Evolutionary conservation across 73 alveolate species (phyloP).

Genomic region (Stentor roeselii): DNA sequence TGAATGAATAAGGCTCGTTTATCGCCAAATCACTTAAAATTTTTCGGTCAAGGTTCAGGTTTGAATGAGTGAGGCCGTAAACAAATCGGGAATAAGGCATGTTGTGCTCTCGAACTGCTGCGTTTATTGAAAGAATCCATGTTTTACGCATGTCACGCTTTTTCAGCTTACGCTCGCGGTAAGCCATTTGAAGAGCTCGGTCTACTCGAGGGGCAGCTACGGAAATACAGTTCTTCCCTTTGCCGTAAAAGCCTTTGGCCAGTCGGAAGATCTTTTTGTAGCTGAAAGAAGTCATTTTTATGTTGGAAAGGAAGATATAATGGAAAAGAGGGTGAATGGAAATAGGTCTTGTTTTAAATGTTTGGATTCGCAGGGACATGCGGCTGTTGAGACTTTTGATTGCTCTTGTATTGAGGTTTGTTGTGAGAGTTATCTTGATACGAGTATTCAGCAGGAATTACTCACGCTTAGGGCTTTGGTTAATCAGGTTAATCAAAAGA

Average conservation of each 20-base stretch:
- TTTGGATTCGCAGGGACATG: too few relatives aligned
- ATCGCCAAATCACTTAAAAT: constrained; percentile 67
- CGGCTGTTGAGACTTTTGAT: too few relatives aligned
- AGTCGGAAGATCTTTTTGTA: constrained; percentile 31
- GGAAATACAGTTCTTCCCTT: constrained; percentile 60
- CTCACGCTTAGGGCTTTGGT: too few relatives aligned
- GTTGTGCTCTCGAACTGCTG: constrained; percentile 77
- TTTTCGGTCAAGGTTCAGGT: constrained; percentile 67
- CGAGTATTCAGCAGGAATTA: too few relatives aligned
- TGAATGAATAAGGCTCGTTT: constrained; percentile 77
- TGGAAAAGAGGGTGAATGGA: too few relatives aligned
- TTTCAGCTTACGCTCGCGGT: constrained; percentile 66
- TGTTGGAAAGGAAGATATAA: not conserved
- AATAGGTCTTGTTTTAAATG: too few relatives aligned
- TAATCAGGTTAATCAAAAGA: too few relatives aligned
- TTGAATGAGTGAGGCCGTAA: constrained; percentile 66
- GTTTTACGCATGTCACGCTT: constrained; percentile 40
- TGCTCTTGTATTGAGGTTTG: too few relatives aligned
- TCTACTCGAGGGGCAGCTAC: constrained; percentile 63
- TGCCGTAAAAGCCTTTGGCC: constrained; percentile 78
- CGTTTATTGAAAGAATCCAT: constrained; percentile 72
- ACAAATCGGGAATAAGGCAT: constrained; percentile 62
- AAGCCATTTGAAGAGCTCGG: constrained; percentile 59
- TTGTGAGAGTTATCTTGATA: too few relatives aligned
- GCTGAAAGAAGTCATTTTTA: not conserved